Conservation (phyloP, 129 eudicot species). For the Chrysanthemum seticuspe region DNA sequence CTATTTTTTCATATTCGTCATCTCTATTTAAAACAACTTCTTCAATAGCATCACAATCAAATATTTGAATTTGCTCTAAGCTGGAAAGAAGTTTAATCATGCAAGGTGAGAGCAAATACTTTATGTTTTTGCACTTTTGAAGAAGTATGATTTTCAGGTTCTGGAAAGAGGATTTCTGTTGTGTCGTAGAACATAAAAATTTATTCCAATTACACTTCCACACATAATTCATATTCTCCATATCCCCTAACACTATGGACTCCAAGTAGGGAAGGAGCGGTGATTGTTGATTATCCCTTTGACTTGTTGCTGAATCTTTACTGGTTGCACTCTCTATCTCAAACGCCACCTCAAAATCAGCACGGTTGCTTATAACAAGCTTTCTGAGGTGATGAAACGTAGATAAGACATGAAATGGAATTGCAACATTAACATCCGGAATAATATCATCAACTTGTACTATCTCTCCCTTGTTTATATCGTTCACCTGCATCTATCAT, state of each 20-base stretch:
- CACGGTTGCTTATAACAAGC: neutral
- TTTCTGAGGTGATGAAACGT: neutral
- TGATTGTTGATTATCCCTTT: constrained; percentile 5
- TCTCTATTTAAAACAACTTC: constrained; percentile 17
- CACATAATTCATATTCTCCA: constrained; percentile 14
- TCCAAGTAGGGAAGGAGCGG: neutral
- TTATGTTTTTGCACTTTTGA: too few relatives aligned
- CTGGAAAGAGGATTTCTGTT: too few relatives aligned
- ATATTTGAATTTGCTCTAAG: neutral
- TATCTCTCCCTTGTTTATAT: neutral
- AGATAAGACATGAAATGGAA: constrained; percentile 9
- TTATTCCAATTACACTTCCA: constrained; percentile 1
- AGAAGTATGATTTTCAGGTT: too few relatives aligned
- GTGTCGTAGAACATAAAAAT: too few relatives aligned
- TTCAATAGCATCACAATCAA: neutral
- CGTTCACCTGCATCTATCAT: neutral
- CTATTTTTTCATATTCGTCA: constrained; percentile 1
- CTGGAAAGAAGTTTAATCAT: neutral
- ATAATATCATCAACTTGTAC: neutral
- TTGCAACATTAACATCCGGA: neutral
- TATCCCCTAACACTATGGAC: neutral
- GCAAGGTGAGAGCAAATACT: too few relatives aligned
- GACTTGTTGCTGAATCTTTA: neutral
- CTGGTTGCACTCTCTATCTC: neutral
- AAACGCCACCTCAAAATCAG: constrained; percentile 11